Percentiles rank a stretch among this genome's conserved stretches.
phyloP scores from a whole-genome alignment of 208 protist species.

The Acanthamoeba castellanii region DNA sequence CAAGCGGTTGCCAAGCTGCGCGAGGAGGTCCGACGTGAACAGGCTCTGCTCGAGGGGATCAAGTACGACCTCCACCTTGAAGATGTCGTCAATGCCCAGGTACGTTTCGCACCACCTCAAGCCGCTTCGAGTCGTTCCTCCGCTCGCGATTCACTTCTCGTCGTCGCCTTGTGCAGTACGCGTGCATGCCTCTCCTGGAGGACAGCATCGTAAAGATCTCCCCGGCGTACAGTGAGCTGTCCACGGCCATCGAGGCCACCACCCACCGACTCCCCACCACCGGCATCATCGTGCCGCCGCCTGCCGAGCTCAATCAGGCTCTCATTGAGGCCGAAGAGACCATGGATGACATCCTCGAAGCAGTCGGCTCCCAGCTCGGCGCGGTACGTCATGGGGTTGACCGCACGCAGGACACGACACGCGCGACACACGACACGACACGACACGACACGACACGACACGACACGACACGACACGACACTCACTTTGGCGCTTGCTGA shows the following conservation, averaged over 20 bases:
- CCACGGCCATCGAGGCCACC: background rate
- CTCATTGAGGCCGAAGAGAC: background rate
- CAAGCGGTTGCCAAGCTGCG: slow-evolving; percentile 21
- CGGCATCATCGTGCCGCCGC: slow-evolving; percentile 6
- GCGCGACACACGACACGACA: no score
- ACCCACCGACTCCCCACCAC: slow-evolving; percentile 9
- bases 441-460: no score
- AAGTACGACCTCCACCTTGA: background rate
- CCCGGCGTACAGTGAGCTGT: background rate
- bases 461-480: background rate
- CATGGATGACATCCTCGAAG: background rate
- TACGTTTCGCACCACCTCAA: background rate
- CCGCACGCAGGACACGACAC: background rate
- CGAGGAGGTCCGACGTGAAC: slow-evolving; percentile 6
- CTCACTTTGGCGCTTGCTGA: background rate
- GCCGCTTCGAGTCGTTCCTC: no score
- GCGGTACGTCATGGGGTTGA: background rate
- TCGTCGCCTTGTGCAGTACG: background rate
- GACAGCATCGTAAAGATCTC: background rate
- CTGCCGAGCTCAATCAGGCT: background rate
- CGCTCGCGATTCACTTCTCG: background rate
- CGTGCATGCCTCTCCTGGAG: slow-evolving; percentile 5
- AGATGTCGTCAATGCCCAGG: background rate
- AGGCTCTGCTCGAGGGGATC: background rate
- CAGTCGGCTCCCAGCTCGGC: background rate